A percentile compares a stretch with the other conserved stretches of the same genome.
phyloP scores from a whole-genome alignment of 2,329 filamentous ascomycete genomes.

The Neonectria sp. region DNA sequence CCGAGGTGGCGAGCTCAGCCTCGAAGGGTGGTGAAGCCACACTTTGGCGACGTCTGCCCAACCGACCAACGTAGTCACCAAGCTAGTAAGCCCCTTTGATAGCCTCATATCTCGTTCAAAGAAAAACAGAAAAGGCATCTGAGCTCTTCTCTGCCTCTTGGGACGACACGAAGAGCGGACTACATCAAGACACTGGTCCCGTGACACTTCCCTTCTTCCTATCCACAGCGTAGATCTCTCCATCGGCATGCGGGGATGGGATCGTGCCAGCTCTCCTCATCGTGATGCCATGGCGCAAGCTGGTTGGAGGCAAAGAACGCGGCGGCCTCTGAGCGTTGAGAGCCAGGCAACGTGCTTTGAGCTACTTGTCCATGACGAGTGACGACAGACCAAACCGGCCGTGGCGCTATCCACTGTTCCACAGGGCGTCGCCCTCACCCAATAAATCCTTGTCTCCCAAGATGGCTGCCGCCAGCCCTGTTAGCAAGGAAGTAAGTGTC shows the following conservation, averaged over 20 bases:
- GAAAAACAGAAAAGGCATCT: background rate
- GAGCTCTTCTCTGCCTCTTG: background rate
- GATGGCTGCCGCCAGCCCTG: slow-evolving; percentile 18
- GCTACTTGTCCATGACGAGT: slow-evolving; percentile 23
- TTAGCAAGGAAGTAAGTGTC: background rate
- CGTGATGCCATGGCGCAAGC: slow-evolving; percentile 13
- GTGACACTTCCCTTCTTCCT: slow-evolving; percentile 13
- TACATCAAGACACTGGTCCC: slow-evolving; percentile 11
- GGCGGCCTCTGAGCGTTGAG: slow-evolving; percentile 25
- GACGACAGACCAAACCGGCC: background rate
- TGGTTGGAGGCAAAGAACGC: slow-evolving; percentile 1
- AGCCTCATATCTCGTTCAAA: background rate
- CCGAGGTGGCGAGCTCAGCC: background rate
- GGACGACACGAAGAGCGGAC: background rate
- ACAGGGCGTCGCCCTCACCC: background rate
- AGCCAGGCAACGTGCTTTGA: slow-evolving; percentile 21
- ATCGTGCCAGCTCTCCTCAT: background rate
- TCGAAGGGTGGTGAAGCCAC: background rate
- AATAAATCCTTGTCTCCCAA: slow-evolving; percentile 8
- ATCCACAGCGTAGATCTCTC: background rate
- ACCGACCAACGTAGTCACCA: background rate
- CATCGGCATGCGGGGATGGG: background rate
- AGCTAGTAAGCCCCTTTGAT: background rate
- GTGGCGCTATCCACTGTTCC: slow-evolving; percentile 10
- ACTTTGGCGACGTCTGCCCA: background rate